These are phyloP conservation scores for Phylloporus sp. DNA, from an alignment of 768 basidiomycete genomes.

Conservation along the genomic window DNA sequence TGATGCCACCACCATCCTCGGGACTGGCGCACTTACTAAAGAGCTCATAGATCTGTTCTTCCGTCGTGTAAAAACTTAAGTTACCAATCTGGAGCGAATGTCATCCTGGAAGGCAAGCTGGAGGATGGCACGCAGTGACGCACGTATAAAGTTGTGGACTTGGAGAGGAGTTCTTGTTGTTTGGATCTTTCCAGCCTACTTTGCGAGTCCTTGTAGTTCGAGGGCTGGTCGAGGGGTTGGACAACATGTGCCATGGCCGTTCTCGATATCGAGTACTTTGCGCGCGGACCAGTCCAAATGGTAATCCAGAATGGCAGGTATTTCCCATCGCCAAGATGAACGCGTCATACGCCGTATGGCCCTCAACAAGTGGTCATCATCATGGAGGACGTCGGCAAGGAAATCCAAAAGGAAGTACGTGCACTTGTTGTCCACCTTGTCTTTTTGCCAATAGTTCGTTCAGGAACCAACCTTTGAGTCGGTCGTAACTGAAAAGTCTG, in stretches of 20 bases:
- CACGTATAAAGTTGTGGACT: constrained; percentile 90
- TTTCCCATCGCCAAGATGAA: constrained; percentile 29
- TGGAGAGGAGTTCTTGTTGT: constrained; percentile 77
- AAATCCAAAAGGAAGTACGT: constrained; percentile 74
- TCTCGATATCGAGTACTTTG: neutral
- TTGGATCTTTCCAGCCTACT: constrained; percentile 70
- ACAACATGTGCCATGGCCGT: constrained; percentile 82
- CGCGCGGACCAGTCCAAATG: neutral
- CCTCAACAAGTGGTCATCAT: constrained; percentile 15
- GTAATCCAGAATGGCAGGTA: constrained; percentile 20
- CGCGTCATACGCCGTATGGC: constrained; percentile 24
- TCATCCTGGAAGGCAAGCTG: constrained; percentile 16
- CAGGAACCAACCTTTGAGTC: constrained; percentile 91
- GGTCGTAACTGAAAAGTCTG: constrained; percentile 84
- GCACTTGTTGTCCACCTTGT: neutral
- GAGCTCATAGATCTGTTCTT: constrained; percentile 93
- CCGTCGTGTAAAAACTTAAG: constrained; percentile 91
- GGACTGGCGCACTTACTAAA: constrained; percentile 87
- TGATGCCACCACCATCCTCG: constrained; percentile 86
- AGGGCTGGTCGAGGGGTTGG: constrained; percentile 82
- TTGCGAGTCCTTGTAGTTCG: constrained; percentile 96
- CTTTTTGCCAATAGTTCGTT: neutral
- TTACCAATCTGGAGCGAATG: constrained; percentile 67
- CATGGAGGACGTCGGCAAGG: constrained; percentile 92
- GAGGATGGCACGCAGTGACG: constrained; percentile 36